Percentiles rank a stretch among this genome's conserved stretches.
Evolutionary conservation across 2,329 filamentous ascomycete genomes (phyloP).

Genomic region (Macroventuria anomochaeta): DNA sequence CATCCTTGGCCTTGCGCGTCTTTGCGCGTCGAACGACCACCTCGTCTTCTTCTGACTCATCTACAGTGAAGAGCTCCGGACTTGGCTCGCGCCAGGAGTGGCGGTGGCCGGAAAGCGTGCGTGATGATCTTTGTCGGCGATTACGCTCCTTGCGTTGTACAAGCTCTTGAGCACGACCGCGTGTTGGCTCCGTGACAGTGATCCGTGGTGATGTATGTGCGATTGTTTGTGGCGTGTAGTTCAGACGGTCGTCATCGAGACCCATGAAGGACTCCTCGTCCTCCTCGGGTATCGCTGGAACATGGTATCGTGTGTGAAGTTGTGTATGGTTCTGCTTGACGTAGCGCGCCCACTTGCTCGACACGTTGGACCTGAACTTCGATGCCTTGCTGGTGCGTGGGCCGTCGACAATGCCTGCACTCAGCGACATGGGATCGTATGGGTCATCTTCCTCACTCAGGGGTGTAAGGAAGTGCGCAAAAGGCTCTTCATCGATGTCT

Average conservation of each 20-base stretch:
- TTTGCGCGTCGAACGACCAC: constrained; percentile 33
- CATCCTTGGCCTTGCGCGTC: constrained; percentile 44
- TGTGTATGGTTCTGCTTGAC: constrained; percentile 45
- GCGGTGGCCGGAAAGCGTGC: constrained; percentile 49
- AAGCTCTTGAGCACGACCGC: constrained; percentile 48
- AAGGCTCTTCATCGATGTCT: constrained; percentile 53
- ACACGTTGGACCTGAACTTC: constrained; percentile 49
- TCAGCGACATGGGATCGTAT: constrained; percentile 46
- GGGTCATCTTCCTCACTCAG: constrained; percentile 52
- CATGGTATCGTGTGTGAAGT: constrained; percentile 44
- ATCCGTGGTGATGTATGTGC: constrained; percentile 39
- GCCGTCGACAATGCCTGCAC: constrained; percentile 49
- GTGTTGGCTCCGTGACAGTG: constrained; percentile 41
- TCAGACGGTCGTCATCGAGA: constrained; percentile 45
- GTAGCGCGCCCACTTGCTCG: constrained; percentile 51
- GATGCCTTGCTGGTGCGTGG: constrained; percentile 41
- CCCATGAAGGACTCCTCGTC: constrained; percentile 49
- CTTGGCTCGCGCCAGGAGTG: constrained; percentile 53
- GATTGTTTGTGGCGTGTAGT: constrained; percentile 38
- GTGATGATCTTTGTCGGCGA: constrained; percentile 39
- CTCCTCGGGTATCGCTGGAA: constrained; percentile 33
- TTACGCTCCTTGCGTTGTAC: constrained; percentile 38
- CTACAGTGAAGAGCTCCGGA: constrained; percentile 51
- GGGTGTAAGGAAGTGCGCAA: constrained; percentile 52
- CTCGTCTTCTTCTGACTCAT: constrained; percentile 50